Conservation (phyloP, 495 filamentous ascomycete species). For the Filosporella fistucella region DNA sequence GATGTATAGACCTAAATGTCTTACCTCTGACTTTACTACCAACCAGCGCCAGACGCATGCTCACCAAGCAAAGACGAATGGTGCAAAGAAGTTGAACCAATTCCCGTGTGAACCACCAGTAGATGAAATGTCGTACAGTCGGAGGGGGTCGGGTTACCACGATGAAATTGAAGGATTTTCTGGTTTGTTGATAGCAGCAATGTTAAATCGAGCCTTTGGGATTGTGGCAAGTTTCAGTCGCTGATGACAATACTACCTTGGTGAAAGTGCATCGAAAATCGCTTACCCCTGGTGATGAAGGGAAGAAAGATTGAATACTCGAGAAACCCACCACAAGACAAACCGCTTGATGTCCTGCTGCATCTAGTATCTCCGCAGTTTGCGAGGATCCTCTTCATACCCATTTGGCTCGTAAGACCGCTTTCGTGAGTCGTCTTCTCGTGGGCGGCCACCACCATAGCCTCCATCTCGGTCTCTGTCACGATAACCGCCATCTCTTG, state of each 20-base stretch:
- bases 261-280: slow-evolving; percentile 31
- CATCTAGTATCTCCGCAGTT: slow-evolving; percentile 71
- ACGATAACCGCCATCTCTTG: slow-evolving; percentile 44
- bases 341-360: slow-evolving; percentile 18
- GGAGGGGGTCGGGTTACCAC: slow-evolving; percentile 17
- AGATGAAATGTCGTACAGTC: background rate
- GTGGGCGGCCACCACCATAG: slow-evolving; percentile 42
- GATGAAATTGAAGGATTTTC: slow-evolving; percentile 3
- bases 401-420: slow-evolving; percentile 61
- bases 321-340: slow-evolving; percentile 29
- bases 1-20: slow-evolving; percentile 29
- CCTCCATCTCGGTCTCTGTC: slow-evolving; percentile 40
- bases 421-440: slow-evolving; percentile 57
- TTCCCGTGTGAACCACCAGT: slow-evolving; percentile 8
- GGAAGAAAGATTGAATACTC: slow-evolving; percentile 43
- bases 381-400: slow-evolving; percentile 73
- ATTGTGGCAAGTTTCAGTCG: slow-evolving; percentile 14
- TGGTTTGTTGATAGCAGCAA: background rate
- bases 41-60: slow-evolving; percentile 15
- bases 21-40: slow-evolving; percentile 72
- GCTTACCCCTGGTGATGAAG: slow-evolving; percentile 64
- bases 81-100: slow-evolving; percentile 3
- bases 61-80: background rate
- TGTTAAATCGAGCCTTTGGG: slow-evolving; percentile 5
- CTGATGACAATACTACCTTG: slow-evolving; percentile 24